Evolutionary conservation across 2,329 filamentous ascomycete genomes (phyloP), one percentile per base, ranked within the genome.

Genomic region (Ceratocystiopsis brevicomis): DNA sequence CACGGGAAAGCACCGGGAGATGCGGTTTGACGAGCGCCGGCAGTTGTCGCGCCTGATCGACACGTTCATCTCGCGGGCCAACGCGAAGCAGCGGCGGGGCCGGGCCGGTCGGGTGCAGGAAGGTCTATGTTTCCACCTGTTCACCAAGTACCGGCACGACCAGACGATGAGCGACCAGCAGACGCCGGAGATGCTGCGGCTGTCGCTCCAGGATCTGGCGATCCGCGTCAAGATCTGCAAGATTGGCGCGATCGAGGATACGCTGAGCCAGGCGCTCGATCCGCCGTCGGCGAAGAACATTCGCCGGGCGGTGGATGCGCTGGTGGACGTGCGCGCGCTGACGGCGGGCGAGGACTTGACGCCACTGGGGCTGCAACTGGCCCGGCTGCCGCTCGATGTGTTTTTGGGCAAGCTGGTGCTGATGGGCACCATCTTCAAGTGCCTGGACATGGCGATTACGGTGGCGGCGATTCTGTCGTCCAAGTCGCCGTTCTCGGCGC

Each of bases 171-270:
- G 78, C 41, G 86, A 93, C 48, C 85, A 95, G 55, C 90, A 96
- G 62, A 94, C 85, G 0, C 92, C 90, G 0, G 90, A 98, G 59
- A 93, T 98, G 76, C 73, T 98, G 37, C 80, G 90, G 1, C 66
- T 98, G 4, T 95, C 90, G 0, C 66, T 98, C 12, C 90, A 98
- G 59, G 90, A 98, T 55, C 67, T 98, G 12, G 86, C 93, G 6
- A 87, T 98, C 57, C 78, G 90, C 10, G 87, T 96, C 50, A 98
- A 98, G 62, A 94, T 95, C 39, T 98, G 88, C 66, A 93, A 92
- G 55, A 73, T 98, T 38, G 90, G 90, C 12, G 80, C 84, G 37
- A 93, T 96, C 43, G 88, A 96, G 56, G 76, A 88, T 52, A 95
- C 87, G 0, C 68, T 98, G 11, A 73, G 81, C 18, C 77, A 87